Evolutionary conservation across 2,329 filamentous ascomycete species (phyloP), one percentile per base, ranked within the genome.

Genomic region (Fusarium tuaranense): DNA sequence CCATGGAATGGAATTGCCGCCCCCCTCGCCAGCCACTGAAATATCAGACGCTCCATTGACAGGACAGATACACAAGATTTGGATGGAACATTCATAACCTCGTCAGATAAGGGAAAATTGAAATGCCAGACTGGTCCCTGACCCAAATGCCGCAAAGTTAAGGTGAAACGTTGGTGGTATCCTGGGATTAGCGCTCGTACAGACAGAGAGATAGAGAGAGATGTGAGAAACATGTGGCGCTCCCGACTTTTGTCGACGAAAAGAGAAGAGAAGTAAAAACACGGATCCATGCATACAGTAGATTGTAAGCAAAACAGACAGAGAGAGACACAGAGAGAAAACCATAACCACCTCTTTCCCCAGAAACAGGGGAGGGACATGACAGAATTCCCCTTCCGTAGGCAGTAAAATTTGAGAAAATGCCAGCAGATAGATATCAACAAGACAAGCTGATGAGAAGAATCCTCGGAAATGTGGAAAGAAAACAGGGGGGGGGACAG

Each of bases 241-340:
- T 76, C 74, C 76, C 69, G 69, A 70, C 72, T 79, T 80, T 80
- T 80, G 63, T 69, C 75, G 53, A 75, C 71, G 63, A 76, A 59
- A 69, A 77, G 68, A 71, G 71, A 68, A 71, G 55, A 75, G 76
- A 80, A 79, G 48, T 53, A 62, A 80, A 79, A 79, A 61, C 78
- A 73, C 67, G 59, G 71, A 78, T 30, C 48, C 48, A 76, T 74
- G 77, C 75, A 76, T 73, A 72, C 69, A 71, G 68, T 68, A 73
- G 69, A 68, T 72, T 75, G 71, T 77, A 76, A 73, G 74, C 78
- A 79, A 78, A 76, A 77, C 78, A 78, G 76, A 69, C 63, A 75
- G 65, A 78, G 71, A 27, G 46, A 51, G 46, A 51, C 46, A 51
- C 46, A 30, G 48, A 53, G 48, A 53, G 27, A 75, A 81, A 69